Evolutionary conservation across 2,329 filamentous ascomycete genomes (phyloP), one percentile per base, ranked within the genome.

Genomic region (Botrytis elliptica): DNA sequence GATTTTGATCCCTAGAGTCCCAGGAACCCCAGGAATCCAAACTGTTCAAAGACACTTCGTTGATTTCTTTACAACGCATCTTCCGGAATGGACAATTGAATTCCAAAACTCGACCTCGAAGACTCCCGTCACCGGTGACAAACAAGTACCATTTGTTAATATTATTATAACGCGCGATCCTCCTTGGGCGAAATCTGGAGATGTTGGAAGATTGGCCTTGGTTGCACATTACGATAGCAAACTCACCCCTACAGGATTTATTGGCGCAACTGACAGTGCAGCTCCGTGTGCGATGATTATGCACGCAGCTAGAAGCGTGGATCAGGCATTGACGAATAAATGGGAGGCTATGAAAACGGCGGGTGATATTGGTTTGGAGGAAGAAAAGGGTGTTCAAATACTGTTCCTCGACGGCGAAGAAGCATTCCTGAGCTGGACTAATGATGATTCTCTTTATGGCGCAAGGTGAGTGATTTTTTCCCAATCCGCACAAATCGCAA

Each of bases 181-280:
- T 69, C 96, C 96, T 1, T 96, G 93, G 89, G 85, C 91, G 0
- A 84, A 86, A 9, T 82, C 84, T 0, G 95, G 95, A 1, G 91
- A 98, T 77, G 90, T 96, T 3, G 91, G 91, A 60, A 86, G 94
- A 67, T 84, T 98, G 80, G 95, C 94, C 22, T 86, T 99, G 72
- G 96, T 95, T 10, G 96, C 96, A 59, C 96, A 99, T 81, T 98
- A 97, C 82, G 96, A 99, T 79, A 95, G 91, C 81, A 92, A 97
- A 83, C 87, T 92, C 74, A 86, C 85, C 40, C 95, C 95, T 0
- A 84, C 90, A 75, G 95, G 94, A 0, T 99, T 99, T 81, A 92
- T 99, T 74, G 96, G 96, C 0, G 96, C 95, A 0, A 97, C 90
- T 22, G 96, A 99, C 81, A 97, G 94, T 79, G 96, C 96, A 1